Evolutionary conservation across 148 eudicot species (phyloP).

Genomic region (Oxyria digyna): DNA sequence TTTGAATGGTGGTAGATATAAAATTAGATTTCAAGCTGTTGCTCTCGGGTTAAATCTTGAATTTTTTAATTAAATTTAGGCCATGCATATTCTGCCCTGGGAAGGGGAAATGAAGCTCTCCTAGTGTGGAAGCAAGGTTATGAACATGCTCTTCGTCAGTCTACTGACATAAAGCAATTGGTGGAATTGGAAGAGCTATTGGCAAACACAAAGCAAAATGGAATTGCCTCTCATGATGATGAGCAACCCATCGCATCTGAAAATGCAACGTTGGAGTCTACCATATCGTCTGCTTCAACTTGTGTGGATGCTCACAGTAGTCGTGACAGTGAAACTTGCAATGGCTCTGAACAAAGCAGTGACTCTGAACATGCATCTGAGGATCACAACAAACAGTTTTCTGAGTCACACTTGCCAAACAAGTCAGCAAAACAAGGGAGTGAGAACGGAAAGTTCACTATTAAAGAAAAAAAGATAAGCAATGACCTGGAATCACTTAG

Average conservation of each 20-base stretch:
- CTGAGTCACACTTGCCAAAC: slow-evolving; percentile 16
- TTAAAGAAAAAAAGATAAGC: slow-evolving; percentile 18
- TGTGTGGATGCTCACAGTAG: slow-evolving; percentile 26
- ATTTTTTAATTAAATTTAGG: slow-evolving; percentile 28
- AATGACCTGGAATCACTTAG: slow-evolving; percentile 33
- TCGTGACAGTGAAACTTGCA: slow-evolving; percentile 28
- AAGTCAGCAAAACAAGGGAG: slow-evolving; percentile 28
- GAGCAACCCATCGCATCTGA: background rate
- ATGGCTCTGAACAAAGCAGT: slow-evolving; percentile 25
- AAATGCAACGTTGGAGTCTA: slow-evolving; percentile 20
- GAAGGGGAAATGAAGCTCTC: slow-evolving; percentile 73
- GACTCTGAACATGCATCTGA: slow-evolving; percentile 31
- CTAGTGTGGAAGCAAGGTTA: slow-evolving; percentile 85
- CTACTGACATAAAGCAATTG: slow-evolving; percentile 75
- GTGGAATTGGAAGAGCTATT: slow-evolving; percentile 85
- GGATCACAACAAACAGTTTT: slow-evolving; percentile 17
- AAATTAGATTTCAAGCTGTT: background rate
- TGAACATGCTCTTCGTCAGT: slow-evolving; percentile 60
- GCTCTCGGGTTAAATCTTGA: background rate
- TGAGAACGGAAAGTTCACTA: slow-evolving; percentile 24
- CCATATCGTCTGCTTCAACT: slow-evolving; percentile 22
- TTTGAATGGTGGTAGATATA: background rate
- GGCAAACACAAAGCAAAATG: slow-evolving; percentile 27
- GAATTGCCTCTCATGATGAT: slow-evolving; percentile 20
- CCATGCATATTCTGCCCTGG: slow-evolving; percentile 71